phyloP scores from a whole-genome alignment of 352 stramenopile genomes.

The Globisporangium mamillatum region DNA sequence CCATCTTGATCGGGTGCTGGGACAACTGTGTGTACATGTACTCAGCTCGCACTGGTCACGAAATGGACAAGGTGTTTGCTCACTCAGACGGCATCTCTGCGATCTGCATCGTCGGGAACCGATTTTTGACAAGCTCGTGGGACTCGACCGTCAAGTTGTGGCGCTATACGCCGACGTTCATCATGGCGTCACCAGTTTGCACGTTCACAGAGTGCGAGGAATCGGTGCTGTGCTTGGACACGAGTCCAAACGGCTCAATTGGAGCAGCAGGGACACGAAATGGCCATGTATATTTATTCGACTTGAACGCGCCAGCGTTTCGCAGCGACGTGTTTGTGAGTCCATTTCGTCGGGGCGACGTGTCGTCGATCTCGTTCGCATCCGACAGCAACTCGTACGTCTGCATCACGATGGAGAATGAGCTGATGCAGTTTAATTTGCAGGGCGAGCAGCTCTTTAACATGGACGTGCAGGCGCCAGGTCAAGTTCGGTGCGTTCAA shows the following conservation, averaged over 20 bases:
- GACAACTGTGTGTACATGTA: constrained; percentile 81
- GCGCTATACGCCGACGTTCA: constrained; percentile 54
- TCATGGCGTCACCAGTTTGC: constrained; percentile 44
- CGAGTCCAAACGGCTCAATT: constrained; percentile 49
- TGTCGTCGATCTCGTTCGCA: constrained; percentile 55
- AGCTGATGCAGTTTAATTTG: constrained; percentile 59
- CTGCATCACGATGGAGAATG: constrained; percentile 69
- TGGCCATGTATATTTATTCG: constrained; percentile 52
- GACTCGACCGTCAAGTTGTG: constrained; percentile 77
- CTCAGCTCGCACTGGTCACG: constrained; percentile 43
- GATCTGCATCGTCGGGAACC: constrained; percentile 52
- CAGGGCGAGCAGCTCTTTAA: constrained; percentile 42
- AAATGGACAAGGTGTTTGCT: constrained; percentile 60
- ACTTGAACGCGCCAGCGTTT: constrained; percentile 28
- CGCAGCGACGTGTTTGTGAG: constrained; percentile 35
- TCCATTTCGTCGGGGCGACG: constrained; percentile 30
- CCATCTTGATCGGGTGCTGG: constrained; percentile 66
- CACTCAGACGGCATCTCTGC: constrained; percentile 72
- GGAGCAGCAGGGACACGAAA: constrained; percentile 55
- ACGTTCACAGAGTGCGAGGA: constrained; percentile 67
- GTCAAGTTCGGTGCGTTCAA: constrained; percentile 42
- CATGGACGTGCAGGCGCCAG: constrained; percentile 46
- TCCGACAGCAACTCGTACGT: constrained; percentile 50
- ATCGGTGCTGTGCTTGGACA: constrained; percentile 62
- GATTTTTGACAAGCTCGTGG: constrained; percentile 74